Evolutionary conservation across 352 stramenopile genomes (phyloP), one percentile per base, ranked within the genome.

Genomic region (Pythium myriotylum): DNA sequence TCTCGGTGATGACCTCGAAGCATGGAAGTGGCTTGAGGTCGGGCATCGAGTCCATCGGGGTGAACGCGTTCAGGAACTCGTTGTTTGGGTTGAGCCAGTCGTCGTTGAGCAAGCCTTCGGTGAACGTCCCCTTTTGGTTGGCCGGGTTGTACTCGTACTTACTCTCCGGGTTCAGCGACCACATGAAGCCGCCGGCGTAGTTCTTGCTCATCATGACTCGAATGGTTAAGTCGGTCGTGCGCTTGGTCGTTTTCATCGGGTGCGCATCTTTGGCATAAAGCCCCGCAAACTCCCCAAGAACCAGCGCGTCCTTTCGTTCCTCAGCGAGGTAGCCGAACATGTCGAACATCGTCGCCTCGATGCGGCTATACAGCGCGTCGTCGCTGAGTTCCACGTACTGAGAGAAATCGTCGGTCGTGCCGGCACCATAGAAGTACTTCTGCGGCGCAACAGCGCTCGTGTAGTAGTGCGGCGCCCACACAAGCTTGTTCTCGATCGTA

Each of bases 391-490:
- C 81, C 39, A 87, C 82, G 43, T 76, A 88, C 33, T 73, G 76
- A 8, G 65, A 77, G 49, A 74, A 89, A 48, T 88, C 79, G 0
- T 62, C 56, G 9, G 62, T 77, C 3, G 76, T 88, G 16, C 76
- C 72, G 12, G 81, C 62, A 10, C 81, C 79, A 52, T 91, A 92
- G 56, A 92, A 92, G 69, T 94, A 92, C 22, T 52, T 54, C 55
- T 91, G 81, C 6, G 83, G 85, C 0, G 76, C 70, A 23, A 94
- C 83, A 2, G 81, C 83, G n/a, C 80, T 85, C 35, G 83, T 92
- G 61, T 94, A 94, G 62, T 91, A 92, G 54, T 94, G 83, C 29
- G 85, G 85, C 8, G 83, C 79, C 77, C 82, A 94, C 45, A 94
- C 85, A 4, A 94, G 60, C 49, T 94, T 94, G 73, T 94, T 88